phyloP scores from a whole-genome alignment of 106 monocot genomes.

The Apostasia shenzhenica region DNA sequence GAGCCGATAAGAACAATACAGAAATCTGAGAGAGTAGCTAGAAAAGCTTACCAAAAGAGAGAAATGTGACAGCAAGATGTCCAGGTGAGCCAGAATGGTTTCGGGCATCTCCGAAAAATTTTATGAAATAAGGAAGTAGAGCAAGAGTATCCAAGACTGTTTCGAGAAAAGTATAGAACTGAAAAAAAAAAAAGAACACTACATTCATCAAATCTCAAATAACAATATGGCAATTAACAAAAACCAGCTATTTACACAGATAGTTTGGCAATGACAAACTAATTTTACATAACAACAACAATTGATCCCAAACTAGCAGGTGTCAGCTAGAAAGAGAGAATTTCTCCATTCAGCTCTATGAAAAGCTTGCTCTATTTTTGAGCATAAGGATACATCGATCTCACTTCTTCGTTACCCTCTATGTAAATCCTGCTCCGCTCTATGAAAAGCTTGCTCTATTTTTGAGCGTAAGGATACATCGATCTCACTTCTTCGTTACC shows the following conservation, averaged over 20 bases:
- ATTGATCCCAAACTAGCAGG: no score
- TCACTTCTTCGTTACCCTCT: no score
- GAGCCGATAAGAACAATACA: background rate
- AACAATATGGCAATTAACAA: background rate
- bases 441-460: no score
- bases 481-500: no score
- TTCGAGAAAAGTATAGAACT: constrained; percentile 88
- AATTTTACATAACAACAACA: background rate
- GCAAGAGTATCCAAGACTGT: constrained; percentile 56
- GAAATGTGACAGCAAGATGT: constrained; percentile 54
- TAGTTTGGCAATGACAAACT: no score
- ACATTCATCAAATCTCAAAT: background rate
- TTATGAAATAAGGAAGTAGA: constrained; percentile 60
- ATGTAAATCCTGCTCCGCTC: no score
- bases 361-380: no score
- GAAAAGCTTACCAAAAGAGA: constrained; percentile 63
- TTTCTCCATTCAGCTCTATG: no score
- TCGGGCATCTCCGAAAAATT: constrained; percentile 58
- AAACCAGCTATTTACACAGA: background rate
- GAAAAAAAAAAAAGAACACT: background rate
- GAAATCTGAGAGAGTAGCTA: background rate
- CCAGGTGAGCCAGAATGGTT: constrained; percentile 48
- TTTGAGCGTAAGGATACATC: no score
- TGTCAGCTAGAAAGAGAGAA: no score
- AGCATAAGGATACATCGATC: no score